phyloP scores from a whole-genome alignment of 163 green algal species.

The Trebouxia gelatinosa region DNA sequence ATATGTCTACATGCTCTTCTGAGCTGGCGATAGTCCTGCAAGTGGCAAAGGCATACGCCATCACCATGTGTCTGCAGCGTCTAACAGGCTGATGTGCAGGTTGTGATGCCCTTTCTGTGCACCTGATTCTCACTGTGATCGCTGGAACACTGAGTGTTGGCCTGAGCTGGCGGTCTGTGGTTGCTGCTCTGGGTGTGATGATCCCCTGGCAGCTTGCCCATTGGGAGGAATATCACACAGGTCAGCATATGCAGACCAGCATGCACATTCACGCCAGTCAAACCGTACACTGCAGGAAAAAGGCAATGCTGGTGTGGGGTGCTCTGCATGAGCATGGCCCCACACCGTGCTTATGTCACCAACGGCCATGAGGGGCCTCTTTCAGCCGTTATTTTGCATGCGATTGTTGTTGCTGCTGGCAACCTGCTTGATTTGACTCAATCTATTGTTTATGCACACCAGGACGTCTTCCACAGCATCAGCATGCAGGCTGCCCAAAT shows the following conservation, averaged over 20 bases:
- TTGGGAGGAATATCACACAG: constrained; percentile 95
- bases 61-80: neutral
- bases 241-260: too few relatives aligned
- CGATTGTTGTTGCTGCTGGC: too few relatives aligned
- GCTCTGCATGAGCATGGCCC: neutral
- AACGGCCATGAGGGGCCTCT: too few relatives aligned
- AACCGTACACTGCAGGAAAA: neutral
- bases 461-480: too few relatives aligned
- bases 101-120: constrained; percentile 81
- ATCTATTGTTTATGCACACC: too few relatives aligned
- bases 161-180: constrained; percentile 45
- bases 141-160: constrained; percentile 51
- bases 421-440: too few relatives aligned
- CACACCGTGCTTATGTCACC: too few relatives aligned
- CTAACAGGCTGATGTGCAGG: constrained; percentile 35
- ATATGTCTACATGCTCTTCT: too few relatives aligned
- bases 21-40: too few relatives aligned
- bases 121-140: constrained; percentile 65
- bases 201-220: constrained; percentile 82
- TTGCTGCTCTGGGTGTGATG: constrained; percentile 63
- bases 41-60: too few relatives aligned
- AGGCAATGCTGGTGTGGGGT: neutral
- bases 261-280: neutral
- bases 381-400: too few relatives aligned
- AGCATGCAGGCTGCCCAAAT: too few relatives aligned